A percentile compares a stretch with the other conserved stretches of the same genome.
Evolutionary conservation across 768 basidiomycete species (phyloP).

Genomic region (Termitomyces sp.): DNA sequence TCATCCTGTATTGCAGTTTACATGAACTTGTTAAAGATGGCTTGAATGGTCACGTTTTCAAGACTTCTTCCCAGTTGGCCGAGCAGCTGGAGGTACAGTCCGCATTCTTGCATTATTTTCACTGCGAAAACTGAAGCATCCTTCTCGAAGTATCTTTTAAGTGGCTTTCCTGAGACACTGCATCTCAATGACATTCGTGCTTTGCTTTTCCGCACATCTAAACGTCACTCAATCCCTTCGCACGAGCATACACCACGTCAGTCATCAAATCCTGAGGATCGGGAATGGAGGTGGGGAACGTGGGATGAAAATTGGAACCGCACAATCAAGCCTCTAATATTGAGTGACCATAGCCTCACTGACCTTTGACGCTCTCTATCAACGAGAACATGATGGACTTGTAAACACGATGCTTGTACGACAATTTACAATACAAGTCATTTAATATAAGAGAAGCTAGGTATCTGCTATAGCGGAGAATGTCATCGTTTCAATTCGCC

Average conservation of each 20-base stretch:
- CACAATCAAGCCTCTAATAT: slow-evolving; percentile 54
- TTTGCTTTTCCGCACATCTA: slow-evolving; percentile 34
- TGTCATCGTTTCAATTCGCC: slow-evolving; percentile 78
- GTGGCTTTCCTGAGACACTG: slow-evolving; percentile 52
- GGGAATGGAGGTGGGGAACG: slow-evolving; percentile 54
- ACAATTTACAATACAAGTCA: background rate
- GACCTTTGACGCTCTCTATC: background rate
- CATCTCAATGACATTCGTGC: slow-evolving; percentile 45
- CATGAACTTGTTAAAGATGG: slow-evolving; percentile 82
- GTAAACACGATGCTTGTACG: slow-evolving; percentile 4
- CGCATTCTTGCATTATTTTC: slow-evolving; percentile 2
- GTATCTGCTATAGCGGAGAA: slow-evolving; percentile 54
- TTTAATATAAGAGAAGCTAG: background rate
- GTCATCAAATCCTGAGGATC: slow-evolving; percentile 15
- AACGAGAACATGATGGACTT: background rate
- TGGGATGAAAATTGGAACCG: slow-evolving; percentile 88
- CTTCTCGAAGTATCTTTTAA: slow-evolving; percentile 42
- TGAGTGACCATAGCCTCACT: slow-evolving; percentile 15
- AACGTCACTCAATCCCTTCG: slow-evolving; percentile 18
- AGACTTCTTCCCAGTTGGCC: slow-evolving; percentile 59
- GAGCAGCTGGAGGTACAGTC: slow-evolving; percentile 59
- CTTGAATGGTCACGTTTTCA: slow-evolving; percentile 80
- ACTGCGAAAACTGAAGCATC: background rate
- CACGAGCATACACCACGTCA: slow-evolving; percentile 16
- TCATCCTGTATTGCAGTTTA: slow-evolving; percentile 42